Base-by-base conservation (phyloP, 805 yeast species). In the Kodamaea neixiangensis region DNA sequence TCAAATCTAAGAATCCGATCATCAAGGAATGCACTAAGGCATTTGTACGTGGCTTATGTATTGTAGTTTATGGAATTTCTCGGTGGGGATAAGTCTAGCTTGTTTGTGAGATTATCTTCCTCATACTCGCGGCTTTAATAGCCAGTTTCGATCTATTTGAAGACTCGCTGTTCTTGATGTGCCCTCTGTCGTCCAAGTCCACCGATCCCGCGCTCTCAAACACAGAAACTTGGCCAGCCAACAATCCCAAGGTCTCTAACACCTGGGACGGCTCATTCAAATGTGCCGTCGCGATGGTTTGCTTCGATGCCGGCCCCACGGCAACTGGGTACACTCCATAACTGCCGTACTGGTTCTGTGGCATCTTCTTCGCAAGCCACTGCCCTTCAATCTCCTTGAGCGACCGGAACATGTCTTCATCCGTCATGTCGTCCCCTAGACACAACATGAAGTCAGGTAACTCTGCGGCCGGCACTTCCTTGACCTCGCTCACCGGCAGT, bases 361-460 rank as follows among this genome's bases (percentile, higher is more conserved):
- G 71, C 37, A 73, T 65, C 5, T 72, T 69, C 15, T 75, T 63
- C 11, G 63, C 55, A 53, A 68, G 71, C 86, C 87, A 82, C 20
- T 67, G 62, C 2, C 64, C 61, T 59, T 86, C 90, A 57, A 89
- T 81, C 2, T 72, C 75, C 51, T 84, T 81, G 60, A 94, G 74
- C 21, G 93, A 86, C 52, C 75, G 78, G 68, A 94, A 94, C 99
- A 94, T 94, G 63, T 94, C 99, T 68, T 94, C 99, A 68, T 94
- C 99, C 0, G 99, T 94, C 39, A 86, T 78, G 67, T 94, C 99
- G 68, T 94, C 99, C 47, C 99, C 99, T 41, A 90, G 70, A 71
- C 98, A 94, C 49, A 93, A 69, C 38, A 88, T 81, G 63, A 94
- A 93, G 61, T 89, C 97, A 0, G 97, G 94, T 48, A 82, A 72